Conservation (phyloP, 495 filamentous ascomycete species). For the Cetradonia linearis region DNA sequence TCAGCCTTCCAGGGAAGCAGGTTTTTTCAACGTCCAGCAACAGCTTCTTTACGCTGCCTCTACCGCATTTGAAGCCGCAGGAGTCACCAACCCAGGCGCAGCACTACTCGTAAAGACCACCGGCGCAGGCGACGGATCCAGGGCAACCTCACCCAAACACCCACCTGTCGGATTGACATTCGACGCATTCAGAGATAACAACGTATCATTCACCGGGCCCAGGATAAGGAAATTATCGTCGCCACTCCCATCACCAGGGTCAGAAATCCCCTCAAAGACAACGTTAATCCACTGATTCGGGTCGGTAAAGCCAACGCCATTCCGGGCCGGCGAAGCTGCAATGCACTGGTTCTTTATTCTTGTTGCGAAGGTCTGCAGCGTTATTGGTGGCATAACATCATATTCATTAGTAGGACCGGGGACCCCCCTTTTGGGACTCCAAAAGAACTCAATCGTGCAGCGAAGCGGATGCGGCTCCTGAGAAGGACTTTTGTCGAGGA, state of each 20-base stretch:
- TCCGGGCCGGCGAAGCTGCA: neutral
- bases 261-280: neutral
- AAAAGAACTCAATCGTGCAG: neutral
- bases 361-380: neutral
- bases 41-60: too few relatives aligned
- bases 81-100: neutral
- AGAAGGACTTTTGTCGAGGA: neutral
- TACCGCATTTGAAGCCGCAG: neutral
- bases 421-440: neutral
- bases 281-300: neutral
- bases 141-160: too few relatives aligned
- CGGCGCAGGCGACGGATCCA: too few relatives aligned
- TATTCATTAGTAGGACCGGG: neutral
- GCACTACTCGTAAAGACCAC: too few relatives aligned
- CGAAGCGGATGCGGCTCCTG: too few relatives aligned
- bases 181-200: neutral
- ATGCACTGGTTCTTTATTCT: neutral
- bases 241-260: neutral
- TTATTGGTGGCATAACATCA: neutral
- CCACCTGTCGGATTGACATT: neutral
- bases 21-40: too few relatives aligned
- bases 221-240: neutral
- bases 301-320: too few relatives aligned
- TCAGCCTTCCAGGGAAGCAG: too few relatives aligned
- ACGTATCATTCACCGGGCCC: too few relatives aligned